phyloP scores from a whole-genome alignment of 106 monocot genomes.

The Cymbidium sinense region DNA sequence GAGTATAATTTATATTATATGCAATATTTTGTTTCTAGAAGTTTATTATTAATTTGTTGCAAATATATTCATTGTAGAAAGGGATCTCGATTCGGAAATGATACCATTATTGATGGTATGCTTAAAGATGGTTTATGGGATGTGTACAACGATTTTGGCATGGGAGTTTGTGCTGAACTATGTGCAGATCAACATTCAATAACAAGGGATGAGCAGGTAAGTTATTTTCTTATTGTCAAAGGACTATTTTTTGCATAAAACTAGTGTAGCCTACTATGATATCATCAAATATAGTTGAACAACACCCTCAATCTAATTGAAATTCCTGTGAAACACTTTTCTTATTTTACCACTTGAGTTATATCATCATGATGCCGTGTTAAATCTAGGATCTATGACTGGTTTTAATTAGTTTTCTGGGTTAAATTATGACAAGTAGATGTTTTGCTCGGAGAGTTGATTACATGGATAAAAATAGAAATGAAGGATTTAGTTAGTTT shows the following conservation, averaged over 20 bases:
- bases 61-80: slow-evolving; percentile 39
- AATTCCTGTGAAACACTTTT: neutral
- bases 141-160: slow-evolving; percentile 82
- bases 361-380: neutral
- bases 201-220: slow-evolving; percentile 88
- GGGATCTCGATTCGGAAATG: slow-evolving; percentile 96
- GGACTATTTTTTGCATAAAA: neutral
- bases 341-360: neutral
- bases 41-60: neutral
- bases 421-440: neutral
- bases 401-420: too few relatives aligned
- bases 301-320: neutral
- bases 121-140: slow-evolving; percentile 99
- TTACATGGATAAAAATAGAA: too few relatives aligned
- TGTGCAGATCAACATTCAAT: slow-evolving; percentile 86
- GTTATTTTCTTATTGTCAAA: neutral
- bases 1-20: neutral
- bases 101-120: slow-evolving; percentile 88
- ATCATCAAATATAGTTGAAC: neutral
- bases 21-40: neutral
- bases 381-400: too few relatives aligned
- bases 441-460: too few relatives aligned
- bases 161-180: slow-evolving; percentile 92
- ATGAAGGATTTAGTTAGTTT: too few relatives aligned
- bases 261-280: neutral